Evolutionary conservation across 768 basidiomycete species (phyloP).

Genomic region (Arthromyces matolae): DNA sequence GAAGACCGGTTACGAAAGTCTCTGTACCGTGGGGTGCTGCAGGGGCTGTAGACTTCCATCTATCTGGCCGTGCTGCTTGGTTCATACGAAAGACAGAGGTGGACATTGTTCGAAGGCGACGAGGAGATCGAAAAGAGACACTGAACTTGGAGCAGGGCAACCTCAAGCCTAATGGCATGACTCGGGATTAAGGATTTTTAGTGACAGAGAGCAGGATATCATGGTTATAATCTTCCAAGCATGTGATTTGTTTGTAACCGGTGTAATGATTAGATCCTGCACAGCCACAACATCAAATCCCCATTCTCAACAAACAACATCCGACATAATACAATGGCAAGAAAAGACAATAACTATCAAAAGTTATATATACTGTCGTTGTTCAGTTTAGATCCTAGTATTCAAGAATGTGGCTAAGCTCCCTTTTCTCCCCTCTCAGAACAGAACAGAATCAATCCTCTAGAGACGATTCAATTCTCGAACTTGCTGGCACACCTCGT

Average conservation of each 20-base stretch:
- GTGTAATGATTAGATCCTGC: too few relatives aligned
- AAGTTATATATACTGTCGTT: too few relatives aligned
- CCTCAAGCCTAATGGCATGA: slow-evolving; percentile 8
- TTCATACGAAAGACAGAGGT: slow-evolving; percentile 19
- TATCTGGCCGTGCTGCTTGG: slow-evolving; percentile 35
- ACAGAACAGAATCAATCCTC: too few relatives aligned
- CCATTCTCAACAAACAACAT: too few relatives aligned
- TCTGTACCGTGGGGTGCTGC: slow-evolving; percentile 44
- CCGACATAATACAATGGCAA: too few relatives aligned
- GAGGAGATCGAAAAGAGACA: slow-evolving; percentile 3
- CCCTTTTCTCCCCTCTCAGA: too few relatives aligned
- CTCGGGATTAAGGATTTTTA: background rate
- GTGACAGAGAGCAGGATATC: background rate
- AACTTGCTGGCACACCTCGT: too few relatives aligned
- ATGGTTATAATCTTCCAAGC: background rate
- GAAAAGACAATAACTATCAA: too few relatives aligned
- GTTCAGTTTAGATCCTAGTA: too few relatives aligned
- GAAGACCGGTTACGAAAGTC: slow-evolving; percentile 64
- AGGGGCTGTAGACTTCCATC: slow-evolving; percentile 76
- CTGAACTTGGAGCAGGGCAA: slow-evolving; percentile 4
- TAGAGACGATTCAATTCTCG: too few relatives aligned
- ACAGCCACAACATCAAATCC: slow-evolving; percentile 1
- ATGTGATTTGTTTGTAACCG: too few relatives aligned
- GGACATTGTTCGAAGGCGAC: slow-evolving; percentile 14
- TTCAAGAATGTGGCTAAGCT: too few relatives aligned